A percentile compares a stretch with the other conserved stretches of the same genome.
Evolutionary conservation across 2,329 filamentous ascomycete genomes (phyloP).

Genomic region (Juglanconis oblonga): DNA sequence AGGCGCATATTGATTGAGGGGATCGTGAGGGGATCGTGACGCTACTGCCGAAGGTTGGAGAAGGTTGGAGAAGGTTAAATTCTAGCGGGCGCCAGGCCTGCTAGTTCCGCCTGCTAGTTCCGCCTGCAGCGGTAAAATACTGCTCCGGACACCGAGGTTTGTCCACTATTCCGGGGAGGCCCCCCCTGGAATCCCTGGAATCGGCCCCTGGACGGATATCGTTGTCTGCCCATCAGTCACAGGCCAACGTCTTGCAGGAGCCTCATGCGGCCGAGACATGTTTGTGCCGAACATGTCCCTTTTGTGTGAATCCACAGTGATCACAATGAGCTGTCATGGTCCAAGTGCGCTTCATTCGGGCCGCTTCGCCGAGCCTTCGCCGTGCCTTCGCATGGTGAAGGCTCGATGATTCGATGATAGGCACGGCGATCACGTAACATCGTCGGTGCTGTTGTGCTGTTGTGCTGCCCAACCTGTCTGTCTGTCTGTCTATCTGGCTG

Average conservation of each 20-base stretch:
- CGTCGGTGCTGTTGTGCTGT: constrained; percentile 8
- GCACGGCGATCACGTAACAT: constrained; percentile 9
- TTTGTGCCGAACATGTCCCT: constrained; percentile 14
- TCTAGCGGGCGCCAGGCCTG: background rate
- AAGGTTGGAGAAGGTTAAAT: background rate
- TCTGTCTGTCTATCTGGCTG: background rate
- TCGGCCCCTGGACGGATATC: background rate
- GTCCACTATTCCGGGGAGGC: background rate
- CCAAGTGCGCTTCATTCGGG: constrained; percentile 2
- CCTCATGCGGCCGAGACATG: background rate
- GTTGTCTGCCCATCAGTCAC: background rate
- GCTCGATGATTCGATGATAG: too few species aligned
- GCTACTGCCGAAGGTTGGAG: constrained; percentile 7
- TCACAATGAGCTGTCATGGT: background rate
- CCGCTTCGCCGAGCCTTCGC: constrained; percentile 22
- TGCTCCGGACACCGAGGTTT: constrained; percentile 15
- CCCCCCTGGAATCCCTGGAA: background rate
- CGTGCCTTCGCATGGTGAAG: too few species aligned
- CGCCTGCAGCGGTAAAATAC: constrained; percentile 13
- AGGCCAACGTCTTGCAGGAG: background rate
- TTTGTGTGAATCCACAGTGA: background rate
- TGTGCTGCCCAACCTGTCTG: background rate
- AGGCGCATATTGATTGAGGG: constrained; percentile 1
- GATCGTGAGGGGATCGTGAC: constrained; percentile 3
- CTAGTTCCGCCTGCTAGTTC: background rate